Evolutionary conservation across 768 basidiomycete species (phyloP).

Genomic region (Amanita brunnescens): DNA sequence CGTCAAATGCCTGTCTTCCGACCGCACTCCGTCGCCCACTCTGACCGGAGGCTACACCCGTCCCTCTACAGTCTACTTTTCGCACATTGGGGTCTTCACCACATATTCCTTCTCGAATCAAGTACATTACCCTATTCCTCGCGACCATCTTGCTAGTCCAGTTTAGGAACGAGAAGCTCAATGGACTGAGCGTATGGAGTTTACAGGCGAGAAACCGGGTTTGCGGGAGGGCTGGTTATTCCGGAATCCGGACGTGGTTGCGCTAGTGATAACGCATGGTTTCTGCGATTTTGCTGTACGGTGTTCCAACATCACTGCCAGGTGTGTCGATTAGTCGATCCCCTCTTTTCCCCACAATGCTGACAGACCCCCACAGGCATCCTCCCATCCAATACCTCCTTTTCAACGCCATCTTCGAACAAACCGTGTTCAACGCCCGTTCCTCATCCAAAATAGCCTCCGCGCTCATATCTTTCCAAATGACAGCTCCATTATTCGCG

Average conservation of each 20-base stretch:
- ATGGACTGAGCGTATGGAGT: slow-evolving; percentile 20
- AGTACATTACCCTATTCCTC: slow-evolving; percentile 47
- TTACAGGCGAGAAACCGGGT: slow-evolving; percentile 36
- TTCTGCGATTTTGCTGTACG: slow-evolving; percentile 65
- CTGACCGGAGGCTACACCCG: slow-evolving; percentile 41
- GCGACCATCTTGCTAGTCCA: slow-evolving; percentile 37
- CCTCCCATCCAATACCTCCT: slow-evolving; percentile 54
- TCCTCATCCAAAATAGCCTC: slow-evolving; percentile 72
- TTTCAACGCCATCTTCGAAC: slow-evolving; percentile 43
- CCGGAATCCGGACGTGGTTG: slow-evolving; percentile 72
- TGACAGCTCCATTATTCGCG: slow-evolving; percentile 45
- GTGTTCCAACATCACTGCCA: slow-evolving; percentile 59
- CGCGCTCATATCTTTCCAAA: slow-evolving; percentile 63
- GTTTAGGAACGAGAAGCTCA: background rate
- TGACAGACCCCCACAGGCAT: too few relatives aligned
- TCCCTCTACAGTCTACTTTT: slow-evolving; percentile 72
- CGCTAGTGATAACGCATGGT: slow-evolving; percentile 75
- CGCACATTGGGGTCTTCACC: slow-evolving; percentile 58
- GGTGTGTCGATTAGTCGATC: slow-evolving; percentile 43
- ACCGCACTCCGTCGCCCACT: slow-evolving; percentile 58
- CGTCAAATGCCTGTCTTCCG: slow-evolving; percentile 64
- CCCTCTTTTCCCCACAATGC: slow-evolving; percentile 3
- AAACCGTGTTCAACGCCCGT: slow-evolving; percentile 49
- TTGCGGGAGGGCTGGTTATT: slow-evolving; percentile 48
- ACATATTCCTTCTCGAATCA: slow-evolving; percentile 67